Percentiles rank a stretch among this genome's conserved stretches.
Conservation (phyloP, 139 green algal species). For the Chlamydomonas asymmetrica region DNA sequence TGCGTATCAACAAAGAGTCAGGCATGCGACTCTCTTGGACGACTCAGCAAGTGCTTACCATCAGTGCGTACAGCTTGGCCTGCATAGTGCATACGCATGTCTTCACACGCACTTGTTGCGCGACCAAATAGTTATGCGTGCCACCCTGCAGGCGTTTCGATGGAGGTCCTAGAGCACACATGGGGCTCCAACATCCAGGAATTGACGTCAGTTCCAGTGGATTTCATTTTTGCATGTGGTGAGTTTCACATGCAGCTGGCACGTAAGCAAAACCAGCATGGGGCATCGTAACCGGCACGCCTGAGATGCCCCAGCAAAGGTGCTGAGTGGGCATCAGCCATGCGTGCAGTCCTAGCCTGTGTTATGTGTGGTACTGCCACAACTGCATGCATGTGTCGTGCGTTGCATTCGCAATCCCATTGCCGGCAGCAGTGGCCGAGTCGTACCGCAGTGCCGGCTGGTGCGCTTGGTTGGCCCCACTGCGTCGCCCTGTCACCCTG, state of each 20-base stretch:
- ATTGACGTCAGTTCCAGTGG: constrained; percentile 17
- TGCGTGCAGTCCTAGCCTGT: no score
- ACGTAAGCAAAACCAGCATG: no score
- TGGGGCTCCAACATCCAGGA: constrained; percentile 37
- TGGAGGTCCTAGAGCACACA: constrained; percentile 38
- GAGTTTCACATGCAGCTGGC: no score
- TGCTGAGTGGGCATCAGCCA: no score
- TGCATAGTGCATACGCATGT: background rate
- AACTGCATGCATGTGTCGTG: background rate
- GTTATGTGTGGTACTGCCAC: no score
- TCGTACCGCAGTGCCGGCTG: no score
- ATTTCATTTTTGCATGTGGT: constrained; percentile 58
- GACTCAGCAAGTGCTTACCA: constrained; percentile 1
- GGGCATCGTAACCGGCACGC: no score
- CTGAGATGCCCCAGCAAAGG: no score
- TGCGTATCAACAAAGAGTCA: background rate
- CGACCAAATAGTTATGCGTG: no score
- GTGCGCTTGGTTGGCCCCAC: no score
- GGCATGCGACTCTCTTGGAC: background rate
- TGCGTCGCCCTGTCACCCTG: no score
- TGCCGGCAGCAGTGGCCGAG: background rate
- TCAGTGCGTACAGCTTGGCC: background rate
- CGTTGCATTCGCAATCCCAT: background rate
- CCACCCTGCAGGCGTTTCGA: constrained; percentile 2
- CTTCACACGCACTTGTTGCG: no score